Evolutionary conservation across 257 asterid species (phyloP).

Genomic region (Solanum neorickii): DNA sequence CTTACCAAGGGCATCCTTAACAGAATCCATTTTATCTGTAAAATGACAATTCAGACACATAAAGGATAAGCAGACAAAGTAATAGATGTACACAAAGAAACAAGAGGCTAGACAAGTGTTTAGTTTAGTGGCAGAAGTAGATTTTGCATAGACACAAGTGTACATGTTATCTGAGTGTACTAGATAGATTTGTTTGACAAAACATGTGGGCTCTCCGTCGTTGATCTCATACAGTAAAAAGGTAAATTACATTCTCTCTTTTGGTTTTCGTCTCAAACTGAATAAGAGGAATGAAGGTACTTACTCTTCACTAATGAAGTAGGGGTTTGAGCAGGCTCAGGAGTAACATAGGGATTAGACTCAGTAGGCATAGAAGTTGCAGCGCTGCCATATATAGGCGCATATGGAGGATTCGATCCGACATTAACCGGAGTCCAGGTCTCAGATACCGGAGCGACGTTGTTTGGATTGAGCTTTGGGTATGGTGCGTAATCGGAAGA

Average conservation of each 20-base stretch:
- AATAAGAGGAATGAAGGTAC: neutral
- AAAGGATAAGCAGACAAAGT: neutral
- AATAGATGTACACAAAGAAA: neutral
- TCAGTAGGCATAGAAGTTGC: conserved; percentile 72
- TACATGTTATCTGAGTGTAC: neutral
- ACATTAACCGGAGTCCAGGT: conserved; percentile 43
- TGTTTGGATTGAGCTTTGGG: conserved; percentile 63
- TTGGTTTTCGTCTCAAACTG: neutral
- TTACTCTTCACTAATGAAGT: conserved; percentile 27
- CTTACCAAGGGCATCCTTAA: conserved; percentile 59
- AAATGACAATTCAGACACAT: neutral
- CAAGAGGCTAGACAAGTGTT: neutral
- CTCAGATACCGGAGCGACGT: conserved; percentile 43
- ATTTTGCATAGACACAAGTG: neutral
- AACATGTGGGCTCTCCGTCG: neutral
- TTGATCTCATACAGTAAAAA: neutral
- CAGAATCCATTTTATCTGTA: conserved; percentile 55
- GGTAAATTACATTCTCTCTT: neutral
- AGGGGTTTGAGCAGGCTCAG: conserved; percentile 31
- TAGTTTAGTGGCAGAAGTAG: neutral
- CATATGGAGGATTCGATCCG: conserved; percentile 12
- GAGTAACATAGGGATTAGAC: conserved; percentile 68
- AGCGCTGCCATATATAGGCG: conserved; percentile 14
- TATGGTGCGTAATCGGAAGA: conserved; percentile 60
- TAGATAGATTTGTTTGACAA: neutral